Conservation (phyloP, 1,284 basidiomycete species). For the Fomitiporia mediterranea region DNA sequence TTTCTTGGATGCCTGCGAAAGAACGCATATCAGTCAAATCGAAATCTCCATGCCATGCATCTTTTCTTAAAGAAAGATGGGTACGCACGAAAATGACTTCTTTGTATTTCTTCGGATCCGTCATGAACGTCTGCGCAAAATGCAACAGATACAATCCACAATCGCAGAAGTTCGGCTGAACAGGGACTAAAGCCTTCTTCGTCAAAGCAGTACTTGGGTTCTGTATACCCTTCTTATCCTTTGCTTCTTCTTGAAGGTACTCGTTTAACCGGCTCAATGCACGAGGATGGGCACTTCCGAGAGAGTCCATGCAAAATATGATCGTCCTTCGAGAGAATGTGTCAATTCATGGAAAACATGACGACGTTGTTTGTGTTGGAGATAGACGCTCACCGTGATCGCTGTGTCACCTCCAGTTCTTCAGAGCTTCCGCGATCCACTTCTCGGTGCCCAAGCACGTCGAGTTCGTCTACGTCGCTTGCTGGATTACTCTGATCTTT, state of each 20-base stretch:
- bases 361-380: too few relatives aligned
- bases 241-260: constrained; percentile 79
- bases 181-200: constrained; percentile 61
- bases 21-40: constrained; percentile 32
- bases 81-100: constrained; percentile 14
- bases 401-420: background rate
- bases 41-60: too few relatives aligned
- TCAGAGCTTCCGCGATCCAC: constrained; percentile 7
- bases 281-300: constrained; percentile 64
- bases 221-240: constrained; percentile 60
- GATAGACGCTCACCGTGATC: background rate
- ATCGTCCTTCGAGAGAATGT: constrained; percentile 48
- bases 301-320: constrained; percentile 86
- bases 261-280: constrained; percentile 56
- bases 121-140: constrained; percentile 69
- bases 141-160: constrained; percentile 85
- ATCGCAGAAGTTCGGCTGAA: constrained; percentile 81
- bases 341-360: background rate
- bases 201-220: constrained; percentile 40
- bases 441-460: background rate
- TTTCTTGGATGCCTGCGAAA: constrained; percentile 33
- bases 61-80: background rate
- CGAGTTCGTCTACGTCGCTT: constrained; percentile 12
- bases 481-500: background rate
- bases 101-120: constrained; percentile 37